A percentile compares a stretch with the other conserved stretches of the same genome.
These are phyloP conservation scores for Stephanodiscus minutulus DNA, from an alignment of 108 stramenopile genomes.

Conservation along the genomic window DNA sequence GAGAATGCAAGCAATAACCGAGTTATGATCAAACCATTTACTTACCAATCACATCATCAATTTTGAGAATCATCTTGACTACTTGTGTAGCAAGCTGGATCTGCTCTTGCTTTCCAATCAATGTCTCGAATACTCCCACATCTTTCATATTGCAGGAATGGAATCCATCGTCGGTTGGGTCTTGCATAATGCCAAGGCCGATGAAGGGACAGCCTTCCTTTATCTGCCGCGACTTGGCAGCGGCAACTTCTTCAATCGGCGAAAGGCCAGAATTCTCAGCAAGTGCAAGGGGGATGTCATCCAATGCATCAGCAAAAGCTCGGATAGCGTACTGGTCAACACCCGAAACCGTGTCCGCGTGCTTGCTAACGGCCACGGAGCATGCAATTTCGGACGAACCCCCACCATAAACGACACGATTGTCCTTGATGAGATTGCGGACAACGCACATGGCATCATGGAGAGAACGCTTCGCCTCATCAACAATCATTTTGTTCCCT, in stretches of 20 bases:
- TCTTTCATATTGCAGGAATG: constrained; percentile 90
- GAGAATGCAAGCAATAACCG: background rate
- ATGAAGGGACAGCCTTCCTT: constrained; percentile 86
- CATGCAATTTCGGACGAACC: constrained; percentile 98
- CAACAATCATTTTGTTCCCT: constrained; percentile 99
- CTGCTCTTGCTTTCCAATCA: constrained; percentile 99
- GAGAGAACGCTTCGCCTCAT: constrained; percentile 99
- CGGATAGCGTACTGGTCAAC: constrained; percentile 99
- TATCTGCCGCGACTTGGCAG: constrained; percentile 93
- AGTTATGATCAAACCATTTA: background rate
- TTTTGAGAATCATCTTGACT: constrained; percentile 99
- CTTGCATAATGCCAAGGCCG: constrained; percentile 89
- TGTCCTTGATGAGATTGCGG: constrained; percentile 96
- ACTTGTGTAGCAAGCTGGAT: constrained; percentile 98
- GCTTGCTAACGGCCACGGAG: constrained; percentile 89
- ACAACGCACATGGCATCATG: constrained; percentile 99
- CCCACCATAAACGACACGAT: constrained; percentile 99
- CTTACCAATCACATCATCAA: constrained; percentile 94
- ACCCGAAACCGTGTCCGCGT: constrained; percentile 93
- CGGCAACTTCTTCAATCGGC: constrained; percentile 96
- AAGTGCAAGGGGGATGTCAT: constrained; percentile 98
- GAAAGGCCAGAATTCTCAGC: constrained; percentile 97
- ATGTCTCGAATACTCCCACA: constrained; percentile 98
- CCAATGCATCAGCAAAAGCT: constrained; percentile 98
- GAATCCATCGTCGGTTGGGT: constrained; percentile 61